Evolutionary conservation across 2,329 filamentous ascomycete species (phyloP).

Genomic region (Dryadomyces quercus-mongolicae): DNA sequence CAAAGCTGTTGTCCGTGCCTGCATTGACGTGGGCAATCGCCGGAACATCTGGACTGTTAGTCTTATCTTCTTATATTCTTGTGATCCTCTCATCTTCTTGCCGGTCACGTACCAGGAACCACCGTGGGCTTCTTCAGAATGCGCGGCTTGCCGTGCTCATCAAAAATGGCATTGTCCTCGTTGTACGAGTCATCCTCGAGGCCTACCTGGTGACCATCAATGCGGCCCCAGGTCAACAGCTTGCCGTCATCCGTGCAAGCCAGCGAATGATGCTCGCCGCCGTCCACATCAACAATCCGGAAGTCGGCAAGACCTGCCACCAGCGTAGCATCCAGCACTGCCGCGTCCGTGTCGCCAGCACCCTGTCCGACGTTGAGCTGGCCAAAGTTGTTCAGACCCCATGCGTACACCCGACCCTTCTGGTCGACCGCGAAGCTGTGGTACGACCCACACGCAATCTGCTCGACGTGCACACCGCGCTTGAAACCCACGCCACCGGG

Average conservation of each 20-base stretch:
- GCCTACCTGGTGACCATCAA: slow-evolving; percentile 43
- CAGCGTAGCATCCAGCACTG: slow-evolving; percentile 58
- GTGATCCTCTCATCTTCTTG: not conserved
- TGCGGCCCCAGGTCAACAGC: slow-evolving; percentile 48
- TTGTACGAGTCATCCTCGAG: slow-evolving; percentile 42
- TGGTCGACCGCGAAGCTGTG: slow-evolving; percentile 72
- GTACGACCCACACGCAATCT: slow-evolving; percentile 58
- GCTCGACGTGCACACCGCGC: slow-evolving; percentile 49
- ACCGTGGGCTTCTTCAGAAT: slow-evolving; percentile 57
- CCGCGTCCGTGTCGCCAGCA: slow-evolving; percentile 56
- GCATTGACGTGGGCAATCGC: slow-evolving; percentile 44
- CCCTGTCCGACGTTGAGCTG: slow-evolving; percentile 55
- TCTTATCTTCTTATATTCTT: not conserved
- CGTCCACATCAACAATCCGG: slow-evolving; percentile 56
- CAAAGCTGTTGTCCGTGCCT: slow-evolving; percentile 63
- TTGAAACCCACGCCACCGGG: slow-evolving; percentile 21
- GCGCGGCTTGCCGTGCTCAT: slow-evolving; percentile 52
- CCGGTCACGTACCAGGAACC: slow-evolving; percentile 36
- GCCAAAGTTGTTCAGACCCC: slow-evolving; percentile 81
- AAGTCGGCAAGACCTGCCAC: slow-evolving; percentile 52
- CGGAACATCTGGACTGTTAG: slow-evolving; percentile 27
- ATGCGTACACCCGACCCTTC: slow-evolving; percentile 60
- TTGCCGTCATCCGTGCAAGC: slow-evolving; percentile 44
- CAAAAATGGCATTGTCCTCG: slow-evolving; percentile 48
- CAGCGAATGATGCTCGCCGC: slow-evolving; percentile 61